Base-by-base conservation (phyloP, 2,329 filamentous ascomycete genomes). In the Ceratocystis colombiana region DNA sequence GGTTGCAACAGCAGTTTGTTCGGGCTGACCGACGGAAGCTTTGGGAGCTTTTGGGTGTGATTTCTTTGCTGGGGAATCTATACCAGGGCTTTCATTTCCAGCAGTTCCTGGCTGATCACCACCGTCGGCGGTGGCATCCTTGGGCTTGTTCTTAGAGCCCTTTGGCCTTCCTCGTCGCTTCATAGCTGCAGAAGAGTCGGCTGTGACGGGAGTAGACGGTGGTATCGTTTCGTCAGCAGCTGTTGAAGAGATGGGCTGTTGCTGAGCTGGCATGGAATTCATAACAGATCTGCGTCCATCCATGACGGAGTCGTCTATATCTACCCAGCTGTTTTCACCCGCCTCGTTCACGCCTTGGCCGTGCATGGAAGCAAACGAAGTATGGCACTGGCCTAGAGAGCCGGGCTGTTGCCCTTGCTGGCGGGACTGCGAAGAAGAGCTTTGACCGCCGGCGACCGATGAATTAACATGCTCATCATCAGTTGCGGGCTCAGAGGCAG, bases 131-230 rank as follows among this genome's bases (percentile, higher is more conserved):
- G 37, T 41, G 20, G 41, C n/a, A 6, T 73, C 69, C 66, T 74
- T 79, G 17, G 73, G 71, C 37, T 77, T 76, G 64, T 77, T 79
- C 68, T 76, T 79, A 15, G 79, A 78, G 0, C 79, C 82, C 69
- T 83, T 84, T 6, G 82, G 82, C 20, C 82, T 76, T 17, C 82
- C 82, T 68, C 82, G 77, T 63, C 81, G 76, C 70, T 79, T 82
- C 45, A 72, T 62, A 25, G 72, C 63, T 20, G 63, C 63, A 37
- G 63, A 65, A 10, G 63, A 65, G 25, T 68, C 62, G 30, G 55
- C 44, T 3, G 37, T 48, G 30, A 65, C 59, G 20, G 62, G 50
- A 8, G 61, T 64, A 15, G 57, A 30, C 25, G 44, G 41, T 7
- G 37, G 67, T 41, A 68, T 65, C 1, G 64, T 59, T 44, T 64